Percentiles rank a stretch among this genome's conserved stretches.
Evolutionary conservation across 768 basidiomycete species (phyloP).

Genomic region (Termitomyces sp.): DNA sequence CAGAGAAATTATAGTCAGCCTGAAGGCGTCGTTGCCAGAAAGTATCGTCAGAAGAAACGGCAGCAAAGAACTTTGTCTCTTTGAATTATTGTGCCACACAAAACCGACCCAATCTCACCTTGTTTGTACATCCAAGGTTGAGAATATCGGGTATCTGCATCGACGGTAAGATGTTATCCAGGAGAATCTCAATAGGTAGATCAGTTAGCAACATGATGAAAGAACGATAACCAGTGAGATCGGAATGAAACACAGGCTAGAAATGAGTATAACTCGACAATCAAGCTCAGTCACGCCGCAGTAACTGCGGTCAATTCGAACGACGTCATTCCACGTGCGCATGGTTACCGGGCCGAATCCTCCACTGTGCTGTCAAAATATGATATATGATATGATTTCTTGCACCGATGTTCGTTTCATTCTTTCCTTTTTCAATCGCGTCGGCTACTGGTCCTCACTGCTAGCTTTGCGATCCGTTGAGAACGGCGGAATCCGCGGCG

Average conservation of each 20-base stretch:
- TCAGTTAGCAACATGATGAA: slow-evolving; percentile 28
- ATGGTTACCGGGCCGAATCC: neutral
- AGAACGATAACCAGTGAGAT: neutral
- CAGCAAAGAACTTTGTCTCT: slow-evolving; percentile 43
- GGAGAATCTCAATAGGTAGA: slow-evolving; percentile 70
- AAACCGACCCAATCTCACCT: slow-evolving; percentile 23
- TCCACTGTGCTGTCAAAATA: neutral
- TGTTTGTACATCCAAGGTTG: slow-evolving; percentile 55
- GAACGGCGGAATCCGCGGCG: neutral
- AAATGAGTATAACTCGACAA: neutral
- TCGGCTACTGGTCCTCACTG: neutral
- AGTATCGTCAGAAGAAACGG: slow-evolving; percentile 61
- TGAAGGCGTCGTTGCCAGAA: slow-evolving; percentile 71
- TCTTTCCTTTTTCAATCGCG: neutral
- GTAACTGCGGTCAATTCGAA: neutral
- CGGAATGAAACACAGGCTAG: neutral
- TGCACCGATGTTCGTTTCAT: neutral
- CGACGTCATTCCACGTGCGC: neutral
- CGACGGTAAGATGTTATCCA: slow-evolving; percentile 64
- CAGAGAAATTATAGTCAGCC: slow-evolving; percentile 75
- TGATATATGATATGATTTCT: neutral
- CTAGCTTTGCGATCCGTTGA: neutral
- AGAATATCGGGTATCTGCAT: slow-evolving; percentile 52
- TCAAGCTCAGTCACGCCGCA: neutral
- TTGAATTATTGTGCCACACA: neutral